Conservation (phyloP, 352 stramenopile species). For the Thalassiosira livingstoniorum region DNA sequence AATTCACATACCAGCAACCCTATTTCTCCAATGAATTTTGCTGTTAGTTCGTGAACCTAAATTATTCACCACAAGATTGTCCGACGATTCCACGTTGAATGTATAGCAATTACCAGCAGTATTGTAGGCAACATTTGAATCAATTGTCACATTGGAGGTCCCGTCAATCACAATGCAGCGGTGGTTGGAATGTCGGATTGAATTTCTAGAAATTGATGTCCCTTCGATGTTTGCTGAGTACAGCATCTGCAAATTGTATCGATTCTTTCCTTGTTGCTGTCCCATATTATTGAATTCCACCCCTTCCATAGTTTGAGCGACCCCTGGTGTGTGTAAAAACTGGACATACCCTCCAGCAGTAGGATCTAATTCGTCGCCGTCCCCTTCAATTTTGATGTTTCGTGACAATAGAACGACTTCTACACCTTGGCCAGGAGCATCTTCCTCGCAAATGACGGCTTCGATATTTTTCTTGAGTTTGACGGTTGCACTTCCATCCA, state of each 20-base stretch:
- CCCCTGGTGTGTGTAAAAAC: slow-evolving; percentile 62
- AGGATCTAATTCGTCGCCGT: neutral
- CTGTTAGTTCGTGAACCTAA: slow-evolving; percentile 51
- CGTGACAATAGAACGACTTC: slow-evolving; percentile 62
- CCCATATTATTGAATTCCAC: slow-evolving; percentile 75
- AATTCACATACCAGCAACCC: slow-evolving; percentile 6
- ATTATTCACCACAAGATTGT: slow-evolving; percentile 53
- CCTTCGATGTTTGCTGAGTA: slow-evolving; percentile 54
- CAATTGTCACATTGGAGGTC: slow-evolving; percentile 53
- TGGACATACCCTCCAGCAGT: slow-evolving; percentile 66
- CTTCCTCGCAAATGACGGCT: slow-evolving; percentile 43
- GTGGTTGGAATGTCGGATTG: slow-evolving; percentile 50
- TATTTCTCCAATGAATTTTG: slow-evolving; percentile 27
- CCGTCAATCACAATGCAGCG: slow-evolving; percentile 65
- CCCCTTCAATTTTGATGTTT: slow-evolving; percentile 69
- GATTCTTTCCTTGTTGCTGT: slow-evolving; percentile 52
- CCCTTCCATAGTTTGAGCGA: slow-evolving; percentile 60
- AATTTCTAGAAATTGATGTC: slow-evolving; percentile 59
- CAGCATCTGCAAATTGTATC: slow-evolving; percentile 57
- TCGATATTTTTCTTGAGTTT: slow-evolving; percentile 45
- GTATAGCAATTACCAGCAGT: slow-evolving; percentile 57
- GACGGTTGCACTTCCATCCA: slow-evolving; percentile 36
- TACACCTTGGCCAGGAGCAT: slow-evolving; percentile 48
- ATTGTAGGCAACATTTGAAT: slow-evolving; percentile 60
- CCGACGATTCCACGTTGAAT: slow-evolving; percentile 35